These are phyloP conservation scores for Lachnellula suecica DNA, from an alignment of 2,329 filamentous ascomycete genomes.

Conservation along the genomic window DNA sequence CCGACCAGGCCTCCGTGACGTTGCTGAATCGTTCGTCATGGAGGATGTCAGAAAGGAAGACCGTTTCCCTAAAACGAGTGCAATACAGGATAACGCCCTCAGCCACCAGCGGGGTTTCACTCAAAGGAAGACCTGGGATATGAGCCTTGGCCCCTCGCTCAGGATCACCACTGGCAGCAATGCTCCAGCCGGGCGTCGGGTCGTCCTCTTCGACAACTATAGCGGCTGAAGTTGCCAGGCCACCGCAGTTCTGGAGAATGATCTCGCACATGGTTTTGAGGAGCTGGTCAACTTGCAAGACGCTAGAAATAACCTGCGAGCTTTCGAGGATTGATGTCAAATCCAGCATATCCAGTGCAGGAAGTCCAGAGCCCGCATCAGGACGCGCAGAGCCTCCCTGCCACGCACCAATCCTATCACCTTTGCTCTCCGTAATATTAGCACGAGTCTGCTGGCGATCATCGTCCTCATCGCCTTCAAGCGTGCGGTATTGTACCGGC, in stretches of 20 bases:
- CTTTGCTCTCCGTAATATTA: slow-evolving; percentile 45
- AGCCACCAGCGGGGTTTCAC: slow-evolving; percentile 66
- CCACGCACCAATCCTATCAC: slow-evolving; percentile 63
- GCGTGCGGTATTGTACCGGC: slow-evolving; percentile 50
- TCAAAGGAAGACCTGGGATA: slow-evolving; percentile 62
- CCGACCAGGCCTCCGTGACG: slow-evolving; percentile 67
- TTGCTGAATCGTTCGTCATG: slow-evolving; percentile 78
- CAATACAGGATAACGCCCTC: slow-evolving; percentile 77
- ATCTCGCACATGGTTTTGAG: slow-evolving; percentile 81
- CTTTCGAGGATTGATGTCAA: slow-evolving; percentile 75
- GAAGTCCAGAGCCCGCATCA: slow-evolving; percentile 61
- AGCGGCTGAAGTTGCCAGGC: slow-evolving; percentile 67
- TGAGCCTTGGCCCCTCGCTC: slow-evolving; percentile 68
- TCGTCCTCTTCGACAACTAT: slow-evolving; percentile 72
- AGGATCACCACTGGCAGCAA: slow-evolving; percentile 72
- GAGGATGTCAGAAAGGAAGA: slow-evolving; percentile 72
- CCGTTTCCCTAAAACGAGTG: slow-evolving; percentile 71
- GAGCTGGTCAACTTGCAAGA: slow-evolving; percentile 72
- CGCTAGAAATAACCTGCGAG: slow-evolving; percentile 77
- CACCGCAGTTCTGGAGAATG: slow-evolving; percentile 74
- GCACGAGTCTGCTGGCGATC: slow-evolving; percentile 39
- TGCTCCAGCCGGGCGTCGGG: slow-evolving; percentile 53
- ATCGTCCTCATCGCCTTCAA: slow-evolving; percentile 39
- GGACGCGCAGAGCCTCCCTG: slow-evolving; percentile 55
- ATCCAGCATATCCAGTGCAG: slow-evolving; percentile 80